Conservation (phyloP, 768 basidiomycete species). For the Pisolithus microcarpus region DNA sequence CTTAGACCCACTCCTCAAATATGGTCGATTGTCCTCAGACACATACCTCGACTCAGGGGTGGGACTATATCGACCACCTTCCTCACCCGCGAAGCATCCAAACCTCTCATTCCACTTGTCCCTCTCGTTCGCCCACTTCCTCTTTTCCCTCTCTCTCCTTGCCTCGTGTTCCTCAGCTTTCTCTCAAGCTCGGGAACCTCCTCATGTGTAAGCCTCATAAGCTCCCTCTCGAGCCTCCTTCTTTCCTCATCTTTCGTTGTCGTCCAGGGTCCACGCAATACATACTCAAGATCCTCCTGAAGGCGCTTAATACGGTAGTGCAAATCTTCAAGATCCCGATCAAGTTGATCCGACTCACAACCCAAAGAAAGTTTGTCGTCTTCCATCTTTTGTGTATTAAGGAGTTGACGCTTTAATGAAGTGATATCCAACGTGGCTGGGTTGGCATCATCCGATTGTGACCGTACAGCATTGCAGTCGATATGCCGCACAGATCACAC, state of each 20-base stretch:
- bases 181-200: too few species aligned
- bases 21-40: slow-evolving; percentile 48
- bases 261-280: slow-evolving; percentile 65
- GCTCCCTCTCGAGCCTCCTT: too few species aligned
- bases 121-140: too few species aligned
- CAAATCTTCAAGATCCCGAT: too few species aligned
- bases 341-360: too few species aligned
- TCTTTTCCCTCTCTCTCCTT: too few species aligned
- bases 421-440: slow-evolving; percentile 59
- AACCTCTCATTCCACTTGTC: too few species aligned
- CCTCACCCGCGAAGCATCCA: slow-evolving; percentile 54
- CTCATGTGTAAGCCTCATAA: too few species aligned
- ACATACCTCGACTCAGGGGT: slow-evolving; percentile 25
- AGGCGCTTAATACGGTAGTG: too few species aligned
- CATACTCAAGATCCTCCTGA: slow-evolving; percentile 90
- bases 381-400: slow-evolving; percentile 72
- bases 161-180: too few species aligned
- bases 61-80: slow-evolving; percentile 24
- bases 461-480: slow-evolving; percentile 75
- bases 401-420: slow-evolving; percentile 81
- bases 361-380: too few species aligned
- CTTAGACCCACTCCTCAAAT: too few species aligned
- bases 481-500: slow-evolving; percentile 75
- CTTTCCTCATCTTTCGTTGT: slow-evolving; percentile 77
- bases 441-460: slow-evolving; percentile 58